These are phyloP conservation scores for Colletotrichum lini DNA, from an alignment of 2,329 filamentous ascomycete genomes.

Conservation along the genomic window DNA sequence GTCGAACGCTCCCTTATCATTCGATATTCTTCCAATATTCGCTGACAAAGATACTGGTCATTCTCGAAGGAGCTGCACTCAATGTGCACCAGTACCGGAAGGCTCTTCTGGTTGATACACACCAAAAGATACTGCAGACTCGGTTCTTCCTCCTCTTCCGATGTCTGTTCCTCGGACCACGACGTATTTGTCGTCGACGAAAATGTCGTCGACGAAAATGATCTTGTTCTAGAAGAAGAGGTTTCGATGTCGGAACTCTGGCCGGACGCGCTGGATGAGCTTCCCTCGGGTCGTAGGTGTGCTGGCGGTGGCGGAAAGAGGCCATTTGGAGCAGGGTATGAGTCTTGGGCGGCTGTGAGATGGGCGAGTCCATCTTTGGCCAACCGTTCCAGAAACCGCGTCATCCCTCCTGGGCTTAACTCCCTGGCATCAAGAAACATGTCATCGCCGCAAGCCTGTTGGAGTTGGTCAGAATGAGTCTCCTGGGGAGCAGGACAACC, in stretches of 20 bases:
- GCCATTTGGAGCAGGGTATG: neutral
- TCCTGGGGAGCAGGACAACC: neutral
- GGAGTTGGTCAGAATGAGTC: accelerated
- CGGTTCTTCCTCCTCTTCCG: neutral
- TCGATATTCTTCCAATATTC: neutral
- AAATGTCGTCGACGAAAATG: accelerated
- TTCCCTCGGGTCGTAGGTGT: neutral
- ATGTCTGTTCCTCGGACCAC: neutral
- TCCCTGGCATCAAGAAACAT: slow-evolving; percentile 10
- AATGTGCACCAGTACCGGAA: neutral
- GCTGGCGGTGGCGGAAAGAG: neutral
- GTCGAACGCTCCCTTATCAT: neutral
- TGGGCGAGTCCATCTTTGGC: neutral
- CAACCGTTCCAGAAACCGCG: neutral
- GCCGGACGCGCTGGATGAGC: neutral
- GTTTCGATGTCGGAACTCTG: neutral
- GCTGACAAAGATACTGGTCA: slow-evolving; percentile 23
- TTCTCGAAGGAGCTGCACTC: neutral
- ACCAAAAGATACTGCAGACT: slow-evolving; percentile 4
- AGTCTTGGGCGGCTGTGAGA: neutral
- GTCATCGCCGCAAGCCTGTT: slow-evolving; percentile 9
- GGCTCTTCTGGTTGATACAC: slow-evolving; percentile 15
- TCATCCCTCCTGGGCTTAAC: neutral
- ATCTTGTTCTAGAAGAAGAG: neutral
- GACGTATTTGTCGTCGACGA: neutral